Evolutionary conservation across 257 asterid genomes (phyloP).

Genomic region (Capsicum pubescens): DNA sequence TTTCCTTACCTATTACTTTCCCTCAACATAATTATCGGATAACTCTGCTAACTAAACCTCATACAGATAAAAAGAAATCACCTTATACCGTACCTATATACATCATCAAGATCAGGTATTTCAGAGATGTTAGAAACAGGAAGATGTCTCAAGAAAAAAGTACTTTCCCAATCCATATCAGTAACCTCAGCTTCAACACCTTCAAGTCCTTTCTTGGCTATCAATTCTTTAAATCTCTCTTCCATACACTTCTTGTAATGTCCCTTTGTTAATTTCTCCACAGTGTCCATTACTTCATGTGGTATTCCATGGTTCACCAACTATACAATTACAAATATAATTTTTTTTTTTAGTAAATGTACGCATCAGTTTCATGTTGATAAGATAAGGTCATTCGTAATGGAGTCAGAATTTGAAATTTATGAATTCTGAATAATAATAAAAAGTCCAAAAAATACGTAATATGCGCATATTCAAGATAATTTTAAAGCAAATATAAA

Average conservation of each 20-base stretch:
- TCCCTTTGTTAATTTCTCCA: slow-evolving; percentile 59
- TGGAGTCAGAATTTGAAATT: background rate
- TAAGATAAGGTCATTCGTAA: background rate
- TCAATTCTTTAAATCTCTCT: slow-evolving; percentile 52
- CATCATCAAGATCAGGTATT: slow-evolving; percentile 30
- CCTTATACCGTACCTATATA: slow-evolving; percentile 28
- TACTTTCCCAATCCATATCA: slow-evolving; percentile 62
- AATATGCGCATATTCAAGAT: too few species aligned
- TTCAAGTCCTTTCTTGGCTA: slow-evolving; percentile 44
- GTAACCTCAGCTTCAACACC: slow-evolving; percentile 40
- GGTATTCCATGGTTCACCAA: slow-evolving; percentile 73
- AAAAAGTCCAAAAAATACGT: too few species aligned
- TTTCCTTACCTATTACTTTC: too few species aligned
- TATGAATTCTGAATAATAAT: too few species aligned
- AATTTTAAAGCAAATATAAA: background rate
- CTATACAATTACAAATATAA: slow-evolving; percentile 29
- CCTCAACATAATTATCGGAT: too few species aligned
- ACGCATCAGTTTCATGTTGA: background rate
- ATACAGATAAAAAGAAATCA: background rate
- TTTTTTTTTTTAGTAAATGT: too few species aligned
- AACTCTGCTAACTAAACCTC: background rate
- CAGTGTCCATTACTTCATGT: slow-evolving; percentile 60
- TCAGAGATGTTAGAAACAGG: slow-evolving; percentile 34
- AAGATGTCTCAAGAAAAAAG: slow-evolving; percentile 30
- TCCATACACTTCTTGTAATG: slow-evolving; percentile 66